Evolutionary conservation across 108 stramenopile genomes (phyloP).

Genomic region (Cylindrotheca fusiformis): DNA sequence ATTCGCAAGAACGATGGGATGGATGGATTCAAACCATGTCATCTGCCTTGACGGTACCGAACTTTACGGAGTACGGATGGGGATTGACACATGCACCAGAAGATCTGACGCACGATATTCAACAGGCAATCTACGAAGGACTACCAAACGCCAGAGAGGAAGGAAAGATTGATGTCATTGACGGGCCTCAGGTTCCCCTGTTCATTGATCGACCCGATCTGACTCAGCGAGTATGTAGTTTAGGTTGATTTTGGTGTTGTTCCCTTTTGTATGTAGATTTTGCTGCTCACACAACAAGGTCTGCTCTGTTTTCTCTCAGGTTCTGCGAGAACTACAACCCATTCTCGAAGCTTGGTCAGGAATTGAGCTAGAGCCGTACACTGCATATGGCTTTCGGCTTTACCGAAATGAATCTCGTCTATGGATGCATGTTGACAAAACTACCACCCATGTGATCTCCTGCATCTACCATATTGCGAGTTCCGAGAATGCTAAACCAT

Average conservation of each 20-base stretch:
- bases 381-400: conserved; percentile 75
- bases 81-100: conserved; percentile 63
- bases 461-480: conserved; percentile 82
- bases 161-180: conserved; percentile 45
- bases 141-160: conserved; percentile 26
- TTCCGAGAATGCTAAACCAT: conserved; percentile 66
- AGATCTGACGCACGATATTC: conserved; percentile 47
- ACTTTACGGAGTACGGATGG: conserved; percentile 78
- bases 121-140: conserved; percentile 40
- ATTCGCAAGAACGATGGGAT: conserved; percentile 45
- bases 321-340: conserved; percentile 50
- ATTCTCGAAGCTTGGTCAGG: conserved; percentile 71
- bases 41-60: conserved; percentile 36
- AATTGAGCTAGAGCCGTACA: conserved; percentile 41
- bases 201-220: conserved; percentile 54
- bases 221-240: conserved; percentile 28
- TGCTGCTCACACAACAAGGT: neutral
- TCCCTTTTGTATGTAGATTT: conserved; percentile 8
- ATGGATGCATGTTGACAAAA: conserved; percentile 79
- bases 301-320: neutral
- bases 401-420: conserved; percentile 75
- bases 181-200: conserved; percentile 21
- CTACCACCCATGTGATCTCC: conserved; percentile 73
- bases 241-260: neutral
- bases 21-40: conserved; percentile 56